Base-by-base conservation (phyloP, 2,329 filamentous ascomycete species). In the Dothistroma pini region DNA sequence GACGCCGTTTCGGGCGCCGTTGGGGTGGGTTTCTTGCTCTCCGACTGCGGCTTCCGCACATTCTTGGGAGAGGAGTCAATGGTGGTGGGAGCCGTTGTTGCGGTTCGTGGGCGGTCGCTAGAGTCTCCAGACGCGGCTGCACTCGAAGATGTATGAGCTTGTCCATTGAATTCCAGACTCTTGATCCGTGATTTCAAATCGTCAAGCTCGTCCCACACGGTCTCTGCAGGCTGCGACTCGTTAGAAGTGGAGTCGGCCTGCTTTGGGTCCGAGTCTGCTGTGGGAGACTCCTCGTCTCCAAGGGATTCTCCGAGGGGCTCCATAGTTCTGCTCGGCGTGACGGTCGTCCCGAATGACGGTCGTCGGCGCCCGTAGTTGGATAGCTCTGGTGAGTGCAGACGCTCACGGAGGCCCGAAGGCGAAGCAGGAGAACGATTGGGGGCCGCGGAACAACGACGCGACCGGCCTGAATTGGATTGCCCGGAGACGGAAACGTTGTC, bases 131-230 rank as follows among this genome's bases (percentile, higher is more conserved):
- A 88, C 72, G 93, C 88, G 1, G 90, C 89, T 2, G 90, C 90
- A 38, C 88, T 89, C 2, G 92, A 93, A 1, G 90, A 92, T 0
- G 90, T 80, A 0, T 93, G 92, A 35, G 57, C 54, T 75, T 96
- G 96, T 61, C 93, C 93, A 2, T 91, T 96, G 68, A 96, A 77
- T 75, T 97, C 95, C 10, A 99, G 83, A 62, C 91, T 90, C 68
- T 91, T 88, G 69, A 99, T 96, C 32, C 95, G 86, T 47, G 91
- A 95, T 75, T 97, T 97, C 52, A 99, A 79, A 66, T 97, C 95
- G 69, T 97, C 95, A 31, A 99, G 79, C 75, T 99, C 95, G 73
- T 97, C 95, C 95, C 95, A 99, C 2, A 99, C 91, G 0, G 92
- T 97, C 12, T 93, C 91, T 1, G 91, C 91, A 1, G 89, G 92